Evolutionary conservation across 306 rosid genomes (phyloP).

Genomic region (Sicyos baderoa): DNA sequence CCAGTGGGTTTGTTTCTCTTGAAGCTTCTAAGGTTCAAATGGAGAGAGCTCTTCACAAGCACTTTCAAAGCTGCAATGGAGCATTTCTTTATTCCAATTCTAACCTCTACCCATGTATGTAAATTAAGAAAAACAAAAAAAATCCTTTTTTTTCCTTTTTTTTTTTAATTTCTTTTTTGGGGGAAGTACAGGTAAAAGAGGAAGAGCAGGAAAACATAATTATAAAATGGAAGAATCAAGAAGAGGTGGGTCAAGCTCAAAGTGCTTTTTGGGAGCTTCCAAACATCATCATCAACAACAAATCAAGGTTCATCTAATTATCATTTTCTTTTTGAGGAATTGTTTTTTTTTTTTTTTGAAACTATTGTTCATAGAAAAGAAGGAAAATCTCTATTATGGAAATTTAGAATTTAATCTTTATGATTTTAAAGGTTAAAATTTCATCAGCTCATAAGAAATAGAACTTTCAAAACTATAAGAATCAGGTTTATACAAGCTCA

Average conservation of each 20-base stretch:
- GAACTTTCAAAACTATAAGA: too few species aligned
- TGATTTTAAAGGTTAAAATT: too few species aligned
- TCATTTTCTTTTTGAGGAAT: not conserved
- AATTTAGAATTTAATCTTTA: too few species aligned
- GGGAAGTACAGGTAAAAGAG: not conserved
- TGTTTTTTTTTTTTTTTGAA: not conserved
- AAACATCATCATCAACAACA: not conserved
- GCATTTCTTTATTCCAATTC: not conserved
- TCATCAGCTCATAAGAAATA: too few species aligned
- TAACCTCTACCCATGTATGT: not conserved
- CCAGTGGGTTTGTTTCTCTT: too few species aligned
- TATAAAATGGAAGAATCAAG: not conserved
- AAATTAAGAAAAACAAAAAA: not conserved
- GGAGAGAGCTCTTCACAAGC: constrained; percentile 7
- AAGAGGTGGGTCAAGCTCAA: not conserved
- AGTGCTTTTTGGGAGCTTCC: not conserved
- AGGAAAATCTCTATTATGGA: not conserved
- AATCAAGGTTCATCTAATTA: not conserved
- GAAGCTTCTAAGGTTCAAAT: not conserved
- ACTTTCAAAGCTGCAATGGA: not conserved
- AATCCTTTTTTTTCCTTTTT: not conserved
- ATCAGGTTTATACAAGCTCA: too few species aligned
- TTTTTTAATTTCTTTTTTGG: not conserved
- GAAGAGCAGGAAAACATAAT: not conserved
- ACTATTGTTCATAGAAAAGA: too few species aligned